Evolutionary conservation across 371 early-diverging fungal genomes (phyloP).

Genomic region (Coemansia sp.): DNA sequence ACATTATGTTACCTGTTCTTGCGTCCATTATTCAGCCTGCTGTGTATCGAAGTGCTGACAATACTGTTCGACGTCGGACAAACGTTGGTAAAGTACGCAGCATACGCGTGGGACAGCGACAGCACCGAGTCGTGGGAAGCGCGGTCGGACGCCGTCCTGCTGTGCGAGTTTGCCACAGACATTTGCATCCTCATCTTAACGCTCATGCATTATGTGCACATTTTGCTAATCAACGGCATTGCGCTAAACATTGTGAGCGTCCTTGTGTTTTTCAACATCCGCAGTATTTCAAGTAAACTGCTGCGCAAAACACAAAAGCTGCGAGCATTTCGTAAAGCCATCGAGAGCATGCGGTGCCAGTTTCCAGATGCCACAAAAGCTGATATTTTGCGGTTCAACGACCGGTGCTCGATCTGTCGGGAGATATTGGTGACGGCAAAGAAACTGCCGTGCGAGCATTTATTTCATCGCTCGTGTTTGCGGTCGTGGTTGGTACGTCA

Average conservation of each 20-base stretch:
- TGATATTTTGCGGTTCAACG: slow-evolving; percentile 47
- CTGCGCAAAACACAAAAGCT: slow-evolving; percentile 39
- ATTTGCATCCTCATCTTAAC: slow-evolving; percentile 47
- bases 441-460: slow-evolving; percentile 93
- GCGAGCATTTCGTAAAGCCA: slow-evolving; percentile 40
- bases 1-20: slow-evolving; percentile 29
- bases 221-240: slow-evolving; percentile 42
- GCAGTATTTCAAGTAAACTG: slow-evolving; percentile 49
- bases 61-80: slow-evolving; percentile 48
- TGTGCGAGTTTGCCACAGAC: slow-evolving; percentile 49
- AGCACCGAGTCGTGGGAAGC: slow-evolving; percentile 47
- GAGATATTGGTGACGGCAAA: slow-evolving; percentile 72
- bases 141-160: slow-evolving; percentile 40
- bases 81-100: slow-evolving; percentile 42
- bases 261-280: slow-evolving; percentile 49
- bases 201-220: slow-evolving; percentile 44
- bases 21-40: slow-evolving; percentile 39
- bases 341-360: slow-evolving; percentile 42
- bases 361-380: slow-evolving; percentile 46
- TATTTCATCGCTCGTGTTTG: slow-evolving; percentile 95
- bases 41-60: slow-evolving; percentile 48
- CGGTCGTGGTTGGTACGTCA: slow-evolving; percentile 97
- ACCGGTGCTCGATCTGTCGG: slow-evolving; percentile 49
- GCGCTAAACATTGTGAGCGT: slow-evolving; percentile 48
- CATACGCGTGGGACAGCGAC: slow-evolving; percentile 47